Conservation (phyloP, 192 early-diverging fungal genomes). For the Diversispora eburnea region DNA sequence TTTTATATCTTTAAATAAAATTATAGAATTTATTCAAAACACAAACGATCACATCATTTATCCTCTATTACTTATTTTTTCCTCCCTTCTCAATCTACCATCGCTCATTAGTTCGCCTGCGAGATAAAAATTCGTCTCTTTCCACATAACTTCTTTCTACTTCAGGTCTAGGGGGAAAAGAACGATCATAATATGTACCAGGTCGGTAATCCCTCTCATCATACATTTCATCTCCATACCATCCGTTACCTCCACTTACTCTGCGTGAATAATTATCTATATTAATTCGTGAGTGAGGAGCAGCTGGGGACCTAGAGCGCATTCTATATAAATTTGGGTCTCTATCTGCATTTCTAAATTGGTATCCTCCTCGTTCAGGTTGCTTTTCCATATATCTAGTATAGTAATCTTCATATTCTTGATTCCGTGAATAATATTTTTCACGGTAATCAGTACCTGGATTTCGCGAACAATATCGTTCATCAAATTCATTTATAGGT, state of each 20-base stretch:
- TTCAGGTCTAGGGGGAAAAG: neutral
- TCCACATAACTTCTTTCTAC: neutral
- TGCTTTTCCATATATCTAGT: neutral
- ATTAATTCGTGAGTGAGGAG: neutral
- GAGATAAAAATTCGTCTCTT: neutral
- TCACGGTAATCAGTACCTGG: conserved; percentile 2
- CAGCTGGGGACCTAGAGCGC: neutral
- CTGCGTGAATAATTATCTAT: neutral
- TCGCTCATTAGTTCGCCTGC: neutral
- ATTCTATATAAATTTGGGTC: neutral
- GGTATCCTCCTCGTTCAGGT: neutral
- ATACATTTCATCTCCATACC: conserved; percentile 6
- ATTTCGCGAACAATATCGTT: conserved; percentile 11
- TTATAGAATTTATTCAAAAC: too few species aligned
- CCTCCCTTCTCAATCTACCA: neutral
- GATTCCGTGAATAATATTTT: neutral
- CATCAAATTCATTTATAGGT: neutral
- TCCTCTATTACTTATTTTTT: too few species aligned
- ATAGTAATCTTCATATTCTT: conserved; percentile 3
- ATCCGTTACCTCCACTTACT: conserved; percentile 5
- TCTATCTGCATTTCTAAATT: neutral
- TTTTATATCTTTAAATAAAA: too few species aligned
- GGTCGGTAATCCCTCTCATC: neutral
- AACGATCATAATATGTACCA: neutral
- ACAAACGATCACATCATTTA: too few species aligned